A percentile compares a stretch with the other conserved stretches of the same genome.
Conservation (phyloP, 352 stramenopile genomes). For the Phytophthora pistaciae region DNA sequence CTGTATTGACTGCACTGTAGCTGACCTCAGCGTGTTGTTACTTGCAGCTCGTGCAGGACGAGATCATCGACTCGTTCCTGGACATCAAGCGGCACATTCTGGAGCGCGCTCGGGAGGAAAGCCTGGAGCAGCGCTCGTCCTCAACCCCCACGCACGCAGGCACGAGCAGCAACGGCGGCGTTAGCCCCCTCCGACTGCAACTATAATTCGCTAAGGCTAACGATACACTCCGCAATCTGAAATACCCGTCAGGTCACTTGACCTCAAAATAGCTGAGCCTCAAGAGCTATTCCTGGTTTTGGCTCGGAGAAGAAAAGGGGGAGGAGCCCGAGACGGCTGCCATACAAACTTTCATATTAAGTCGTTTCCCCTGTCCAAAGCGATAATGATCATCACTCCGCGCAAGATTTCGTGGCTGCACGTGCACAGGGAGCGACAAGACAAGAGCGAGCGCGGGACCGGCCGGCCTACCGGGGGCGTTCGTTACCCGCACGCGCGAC, state of each 20-base stretch:
- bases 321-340: neutral
- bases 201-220: constrained; percentile 15
- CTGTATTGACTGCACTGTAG: neutral
- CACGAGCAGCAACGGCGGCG: constrained; percentile 27
- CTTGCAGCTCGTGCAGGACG: constrained; percentile 78
- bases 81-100: constrained; percentile 90
- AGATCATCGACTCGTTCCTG: constrained; percentile 91
- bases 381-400: constrained; percentile 48
- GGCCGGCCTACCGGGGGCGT: constrained; percentile 27
- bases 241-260: neutral
- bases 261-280: neutral
- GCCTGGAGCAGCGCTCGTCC: constrained; percentile 34
- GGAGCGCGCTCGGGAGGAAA: constrained; percentile 65
- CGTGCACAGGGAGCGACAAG: constrained; percentile 21
- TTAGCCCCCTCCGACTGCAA: constrained; percentile 26
- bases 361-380: neutral
- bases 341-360: neutral
- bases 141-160: constrained; percentile 34
- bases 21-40: neutral
- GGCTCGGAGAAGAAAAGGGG: neutral
- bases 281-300: neutral
- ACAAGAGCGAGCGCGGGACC: constrained; percentile 21
- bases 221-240: neutral
- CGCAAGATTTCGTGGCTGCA: constrained; percentile 48
- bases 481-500: constrained; percentile 24